These are phyloP conservation scores for Phaeoacremonium minimum DNA, from an alignment of 2,329 filamentous ascomycete species.

Conservation along the genomic window DNA sequence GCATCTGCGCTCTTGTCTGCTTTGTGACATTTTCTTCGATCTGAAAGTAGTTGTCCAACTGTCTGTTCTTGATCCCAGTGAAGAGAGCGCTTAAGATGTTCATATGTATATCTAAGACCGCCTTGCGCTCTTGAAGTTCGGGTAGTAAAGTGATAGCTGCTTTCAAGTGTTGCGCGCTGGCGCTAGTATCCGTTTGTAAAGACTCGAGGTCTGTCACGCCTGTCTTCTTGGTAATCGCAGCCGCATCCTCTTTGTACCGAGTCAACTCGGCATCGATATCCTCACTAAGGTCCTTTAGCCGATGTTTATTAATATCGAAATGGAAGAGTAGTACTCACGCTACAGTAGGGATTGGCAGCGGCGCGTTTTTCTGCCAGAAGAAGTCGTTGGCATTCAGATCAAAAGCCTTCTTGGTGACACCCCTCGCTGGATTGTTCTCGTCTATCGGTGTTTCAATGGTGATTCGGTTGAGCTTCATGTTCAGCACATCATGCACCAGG, in stretches of 20 bases:
- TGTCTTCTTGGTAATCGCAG: slow-evolving; percentile 91
- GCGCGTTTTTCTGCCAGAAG: slow-evolving; percentile 93
- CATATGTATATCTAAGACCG: slow-evolving; percentile 97
- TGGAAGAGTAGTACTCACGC: too few species aligned
- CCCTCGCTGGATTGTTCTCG: slow-evolving; percentile 69
- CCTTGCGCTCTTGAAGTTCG: slow-evolving; percentile 87
- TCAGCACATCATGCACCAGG: slow-evolving; percentile 67
- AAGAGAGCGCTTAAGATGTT: slow-evolving; percentile 67
- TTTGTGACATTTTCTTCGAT: slow-evolving; percentile 90
- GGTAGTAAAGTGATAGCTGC: slow-evolving; percentile 90
- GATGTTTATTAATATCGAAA: too few species aligned
- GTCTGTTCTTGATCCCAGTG: slow-evolving; percentile 76
- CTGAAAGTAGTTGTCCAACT: slow-evolving; percentile 94
- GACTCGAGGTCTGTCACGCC: slow-evolving; percentile 91
- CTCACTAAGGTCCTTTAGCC: too few species aligned
- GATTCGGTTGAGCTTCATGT: slow-evolving; percentile 73
- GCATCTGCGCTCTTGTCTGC: slow-evolving; percentile 81
- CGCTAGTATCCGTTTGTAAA: slow-evolving; percentile 80
- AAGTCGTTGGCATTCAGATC: slow-evolving; percentile 88
- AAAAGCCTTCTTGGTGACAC: slow-evolving; percentile 80
- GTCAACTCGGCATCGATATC: slow-evolving; percentile 79
- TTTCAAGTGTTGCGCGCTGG: slow-evolving; percentile 91
- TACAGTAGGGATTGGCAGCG: slow-evolving; percentile 89
- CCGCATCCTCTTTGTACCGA: slow-evolving; percentile 92
- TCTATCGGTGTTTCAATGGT: slow-evolving; percentile 83